A percentile compares a stretch with the other conserved stretches of the same genome.
Evolutionary conservation across 2,329 filamentous ascomycete genomes (phyloP).

Genomic region (Trichoderma harzianum): DNA sequence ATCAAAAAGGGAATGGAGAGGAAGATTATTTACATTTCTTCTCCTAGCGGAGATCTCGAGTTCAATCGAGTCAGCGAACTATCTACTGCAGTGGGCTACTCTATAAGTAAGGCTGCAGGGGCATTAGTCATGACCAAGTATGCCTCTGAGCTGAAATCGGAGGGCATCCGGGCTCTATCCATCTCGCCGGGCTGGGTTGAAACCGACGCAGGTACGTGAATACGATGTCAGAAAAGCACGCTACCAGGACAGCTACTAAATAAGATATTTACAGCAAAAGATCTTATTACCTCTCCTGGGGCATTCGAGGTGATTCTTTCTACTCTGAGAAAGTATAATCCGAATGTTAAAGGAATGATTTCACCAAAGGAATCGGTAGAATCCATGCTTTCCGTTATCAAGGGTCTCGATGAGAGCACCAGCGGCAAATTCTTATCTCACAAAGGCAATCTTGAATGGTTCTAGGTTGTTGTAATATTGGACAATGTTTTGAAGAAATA

Average conservation of each 20-base stretch:
- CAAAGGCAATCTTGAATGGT: background rate
- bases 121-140: background rate
- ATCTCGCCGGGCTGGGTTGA: background rate
- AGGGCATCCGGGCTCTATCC: background rate
- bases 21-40: background rate
- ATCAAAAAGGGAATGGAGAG: background rate
- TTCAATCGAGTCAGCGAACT: background rate
- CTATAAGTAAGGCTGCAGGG: background rate
- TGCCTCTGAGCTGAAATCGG: background rate
- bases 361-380: background rate
- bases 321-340: background rate
- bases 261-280: background rate
- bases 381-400: background rate
- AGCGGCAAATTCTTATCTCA: background rate
- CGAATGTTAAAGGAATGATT: background rate
- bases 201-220: background rate
- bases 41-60: background rate
- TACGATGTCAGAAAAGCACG: background rate
- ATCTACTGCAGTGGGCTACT: background rate
- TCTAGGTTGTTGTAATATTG: background rate
- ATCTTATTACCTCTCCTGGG: background rate
- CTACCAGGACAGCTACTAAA: background rate
- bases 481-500: background rate
- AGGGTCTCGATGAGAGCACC: background rate
- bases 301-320: background rate